These are phyloP conservation scores for Lentinula novae-zelandiae DNA, from an alignment of 1,284 basidiomycete species.

Conservation along the genomic window DNA sequence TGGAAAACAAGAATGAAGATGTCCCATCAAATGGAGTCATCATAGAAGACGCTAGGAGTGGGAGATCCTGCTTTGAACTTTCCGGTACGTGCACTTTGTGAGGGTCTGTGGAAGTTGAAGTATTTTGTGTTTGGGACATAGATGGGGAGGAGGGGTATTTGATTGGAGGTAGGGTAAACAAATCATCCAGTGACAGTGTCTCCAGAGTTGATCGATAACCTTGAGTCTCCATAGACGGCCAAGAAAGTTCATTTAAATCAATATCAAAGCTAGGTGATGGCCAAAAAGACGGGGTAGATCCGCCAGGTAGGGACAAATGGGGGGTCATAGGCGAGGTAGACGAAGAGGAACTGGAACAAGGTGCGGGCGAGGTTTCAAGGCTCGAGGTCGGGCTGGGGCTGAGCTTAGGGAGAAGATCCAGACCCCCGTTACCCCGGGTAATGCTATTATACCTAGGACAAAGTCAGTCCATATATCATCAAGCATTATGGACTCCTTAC, in stretches of 20 bases:
- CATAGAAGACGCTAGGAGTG: background rate
- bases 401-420: background rate
- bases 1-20: background rate
- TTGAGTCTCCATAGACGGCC: background rate
- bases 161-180: conserved; percentile 1
- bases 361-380: background rate
- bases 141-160: background rate
- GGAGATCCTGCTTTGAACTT: background rate
- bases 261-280: background rate
- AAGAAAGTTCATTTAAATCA: background rate
- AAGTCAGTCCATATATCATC: background rate
- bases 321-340: conserved; percentile 10
- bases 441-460: conserved; percentile 12
- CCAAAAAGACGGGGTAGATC: background rate
- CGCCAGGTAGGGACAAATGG: background rate
- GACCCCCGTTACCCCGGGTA: conserved; percentile 10
- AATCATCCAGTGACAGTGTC: background rate
- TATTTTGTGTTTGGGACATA: background rate
- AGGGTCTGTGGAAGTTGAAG: background rate
- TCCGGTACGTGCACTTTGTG: background rate
- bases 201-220: background rate
- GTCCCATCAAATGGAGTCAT: background rate
- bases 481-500: conserved; percentile 23
- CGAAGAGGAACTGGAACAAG: conserved; percentile 6
- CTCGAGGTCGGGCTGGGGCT: background rate